phyloP scores from a whole-genome alignment of 2,329 filamentous ascomycete species.

The Scleromitrula shiraiana region DNA sequence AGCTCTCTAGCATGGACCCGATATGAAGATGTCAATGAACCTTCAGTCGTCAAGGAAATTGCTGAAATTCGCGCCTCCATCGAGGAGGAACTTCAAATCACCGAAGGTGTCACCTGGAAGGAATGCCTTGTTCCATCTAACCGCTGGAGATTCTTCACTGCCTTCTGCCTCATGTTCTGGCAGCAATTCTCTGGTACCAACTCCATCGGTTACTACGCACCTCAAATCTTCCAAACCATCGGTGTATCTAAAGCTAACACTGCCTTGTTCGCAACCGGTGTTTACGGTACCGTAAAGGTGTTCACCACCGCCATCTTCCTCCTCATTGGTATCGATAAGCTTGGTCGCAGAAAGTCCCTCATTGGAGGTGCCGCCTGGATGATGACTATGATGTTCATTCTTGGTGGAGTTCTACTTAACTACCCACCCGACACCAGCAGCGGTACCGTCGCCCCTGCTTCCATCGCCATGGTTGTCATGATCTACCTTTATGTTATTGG shows the following conservation, averaged over 20 bases:
- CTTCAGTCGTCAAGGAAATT: constrained; percentile 48
- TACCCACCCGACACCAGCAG: constrained; percentile 30
- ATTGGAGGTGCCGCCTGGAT: constrained; percentile 41
- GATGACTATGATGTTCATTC: constrained; percentile 45
- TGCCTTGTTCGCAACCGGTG: constrained; percentile 61
- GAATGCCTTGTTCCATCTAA: constrained; percentile 30
- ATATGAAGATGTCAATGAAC: constrained; percentile 49
- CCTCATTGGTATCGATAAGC: constrained; percentile 34
- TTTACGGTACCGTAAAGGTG: constrained; percentile 66
- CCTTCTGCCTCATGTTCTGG: constrained; percentile 40
- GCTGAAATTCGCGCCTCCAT: constrained; percentile 56
- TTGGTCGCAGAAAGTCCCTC: constrained; percentile 42
- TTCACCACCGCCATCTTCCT: constrained; percentile 51
- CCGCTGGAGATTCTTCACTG: constrained; percentile 35
- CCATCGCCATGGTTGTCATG: constrained; percentile 21
- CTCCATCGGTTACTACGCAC: constrained; percentile 22
- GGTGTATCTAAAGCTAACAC: constrained; percentile 49
- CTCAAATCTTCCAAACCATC: constrained; percentile 56
- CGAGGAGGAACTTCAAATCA: constrained; percentile 64
- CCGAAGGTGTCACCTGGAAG: constrained; percentile 52
- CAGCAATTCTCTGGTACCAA: constrained; percentile 29
- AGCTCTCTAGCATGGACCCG: constrained; percentile 49
- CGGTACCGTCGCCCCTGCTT: constrained; percentile 37
- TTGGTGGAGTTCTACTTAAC: constrained; percentile 39
- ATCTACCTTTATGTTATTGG: constrained; percentile 28